Evolutionary conservation across 73 alveolate genomes (phyloP).

Genomic region (Stentor roeselii): DNA sequence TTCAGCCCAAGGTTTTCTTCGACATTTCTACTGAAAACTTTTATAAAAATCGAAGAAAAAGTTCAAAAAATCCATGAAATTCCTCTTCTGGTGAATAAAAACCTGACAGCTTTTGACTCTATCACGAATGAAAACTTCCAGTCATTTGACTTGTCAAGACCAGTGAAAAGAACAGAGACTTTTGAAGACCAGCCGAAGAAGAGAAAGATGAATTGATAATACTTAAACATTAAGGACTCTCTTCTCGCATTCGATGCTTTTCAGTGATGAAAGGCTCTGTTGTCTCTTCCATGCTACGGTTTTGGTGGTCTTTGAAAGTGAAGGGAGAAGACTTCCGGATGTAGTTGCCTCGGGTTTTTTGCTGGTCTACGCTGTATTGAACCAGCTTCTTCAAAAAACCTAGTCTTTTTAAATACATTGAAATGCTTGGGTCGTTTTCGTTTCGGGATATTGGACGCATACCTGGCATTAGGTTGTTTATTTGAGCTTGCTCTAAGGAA

Average conservation of each 20-base stretch:
- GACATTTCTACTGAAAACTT: too few relatives aligned
- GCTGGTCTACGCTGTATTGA: conserved; percentile 15
- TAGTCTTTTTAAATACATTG: background rate
- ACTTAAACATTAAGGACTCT: too few relatives aligned
- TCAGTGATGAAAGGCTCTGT: background rate
- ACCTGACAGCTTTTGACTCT: too few relatives aligned
- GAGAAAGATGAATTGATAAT: too few relatives aligned
- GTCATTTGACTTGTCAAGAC: too few relatives aligned
- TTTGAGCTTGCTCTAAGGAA: conserved; percentile 23
- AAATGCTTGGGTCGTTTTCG: background rate
- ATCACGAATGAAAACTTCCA: too few relatives aligned
- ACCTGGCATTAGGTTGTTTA: background rate
- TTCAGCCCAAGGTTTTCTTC: too few relatives aligned
- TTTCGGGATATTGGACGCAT: conserved; percentile 12
- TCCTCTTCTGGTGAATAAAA: too few relatives aligned
- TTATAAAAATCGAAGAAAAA: too few relatives aligned
- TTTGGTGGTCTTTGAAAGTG: background rate
- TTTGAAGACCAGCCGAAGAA: too few relatives aligned
- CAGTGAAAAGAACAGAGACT: too few relatives aligned
- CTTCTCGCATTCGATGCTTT: background rate
- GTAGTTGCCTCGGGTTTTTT: background rate
- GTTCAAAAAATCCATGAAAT: too few relatives aligned
- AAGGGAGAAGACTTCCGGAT: background rate
- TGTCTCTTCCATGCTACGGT: background rate
- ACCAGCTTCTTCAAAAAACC: conserved; percentile 11